Evolutionary conservation across 2,329 filamentous ascomycete genomes (phyloP), one percentile per base, ranked within the genome.

Genomic region (Penicillium sp.): DNA sequence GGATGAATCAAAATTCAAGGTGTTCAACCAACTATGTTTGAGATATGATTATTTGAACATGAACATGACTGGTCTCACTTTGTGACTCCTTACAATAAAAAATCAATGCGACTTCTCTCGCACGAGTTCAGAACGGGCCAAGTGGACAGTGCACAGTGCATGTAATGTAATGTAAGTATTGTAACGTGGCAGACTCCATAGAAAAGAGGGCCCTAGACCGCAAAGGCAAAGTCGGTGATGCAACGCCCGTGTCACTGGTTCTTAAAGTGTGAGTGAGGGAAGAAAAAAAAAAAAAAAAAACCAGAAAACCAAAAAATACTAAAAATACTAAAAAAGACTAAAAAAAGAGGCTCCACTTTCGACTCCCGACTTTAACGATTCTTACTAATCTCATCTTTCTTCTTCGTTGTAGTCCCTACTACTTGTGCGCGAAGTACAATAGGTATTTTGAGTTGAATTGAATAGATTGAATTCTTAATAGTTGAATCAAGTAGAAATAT

Each of bases 171-270:
- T 46, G 27, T 39, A 22, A n/a, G 36, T 35, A 41, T 13, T 31
- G 46, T 43, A 37, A 29, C n/a, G 33, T 41, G 14, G 27, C 22
- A 18, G 14, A 18, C 7, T 12, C 36, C 13, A 39, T 28, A 38
- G 22, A 16, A 30, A 39, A 33, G 39, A 46, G 9, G 47, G 42
- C 35, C 41, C 41, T 40, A 49, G 46, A 48, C 46, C 46, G 39
- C 29, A 28, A 22, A 41, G 30, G 45, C 38, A 41, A 46, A 46
- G 6, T 39, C 48, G 33, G 55, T 59, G 57, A 58, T 59, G 57
- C 57, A 59, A 58, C 55, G 48, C 50, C 51, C 54, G 55, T 59
- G 53, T 59, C 51, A 59, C 57, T 50, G 35, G 30, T 43, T 46
- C 29, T 27, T 22, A 14, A 1, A 14, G 33, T 18, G 12, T 18